These are phyloP conservation scores for Penicillium atrosanguineum DNA, from an alignment of 495 filamentous ascomycete genomes.

Conservation along the genomic window DNA sequence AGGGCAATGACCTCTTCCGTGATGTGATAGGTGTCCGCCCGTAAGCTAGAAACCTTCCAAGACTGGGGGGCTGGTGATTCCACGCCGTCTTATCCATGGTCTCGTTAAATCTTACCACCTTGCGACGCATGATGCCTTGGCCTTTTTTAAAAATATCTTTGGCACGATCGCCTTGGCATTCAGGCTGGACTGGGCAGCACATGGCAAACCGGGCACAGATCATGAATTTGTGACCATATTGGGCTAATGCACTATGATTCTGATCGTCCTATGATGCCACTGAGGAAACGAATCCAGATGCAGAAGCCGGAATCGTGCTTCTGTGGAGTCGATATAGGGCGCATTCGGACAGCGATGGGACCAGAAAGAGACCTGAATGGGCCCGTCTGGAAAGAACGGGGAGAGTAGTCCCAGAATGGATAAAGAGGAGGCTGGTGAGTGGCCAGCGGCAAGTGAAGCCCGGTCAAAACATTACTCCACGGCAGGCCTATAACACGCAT, in stretches of 20 bases:
- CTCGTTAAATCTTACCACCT: background rate
- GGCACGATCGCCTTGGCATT: background rate
- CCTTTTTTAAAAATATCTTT: constrained; percentile 1
- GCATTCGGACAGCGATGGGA: background rate
- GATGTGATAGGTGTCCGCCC: constrained; percentile 12
- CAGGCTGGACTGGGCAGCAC: background rate
- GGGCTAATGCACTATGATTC: background rate
- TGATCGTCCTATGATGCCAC: background rate
- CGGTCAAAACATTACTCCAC: constrained; percentile 7
- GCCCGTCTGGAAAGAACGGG: background rate
- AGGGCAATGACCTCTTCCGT: background rate
- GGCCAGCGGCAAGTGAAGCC: constrained; percentile 16
- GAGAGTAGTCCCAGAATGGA: background rate
- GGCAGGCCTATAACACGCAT: constrained; percentile 24
- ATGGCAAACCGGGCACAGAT: background rate
- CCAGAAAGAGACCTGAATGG: background rate
- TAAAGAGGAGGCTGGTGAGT: constrained; percentile 11
- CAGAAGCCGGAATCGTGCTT: background rate
- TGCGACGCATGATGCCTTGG: background rate
- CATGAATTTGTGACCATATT: background rate
- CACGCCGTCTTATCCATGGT: background rate
- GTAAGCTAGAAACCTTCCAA: background rate
- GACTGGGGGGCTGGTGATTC: background rate
- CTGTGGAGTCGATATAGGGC: background rate
- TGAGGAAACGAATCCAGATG: background rate